A percentile compares a stretch with the other conserved stretches of the same genome.
Evolutionary conservation across 2,329 filamentous ascomycete genomes (phyloP).

Genomic region (Cladosporium velox): DNA sequence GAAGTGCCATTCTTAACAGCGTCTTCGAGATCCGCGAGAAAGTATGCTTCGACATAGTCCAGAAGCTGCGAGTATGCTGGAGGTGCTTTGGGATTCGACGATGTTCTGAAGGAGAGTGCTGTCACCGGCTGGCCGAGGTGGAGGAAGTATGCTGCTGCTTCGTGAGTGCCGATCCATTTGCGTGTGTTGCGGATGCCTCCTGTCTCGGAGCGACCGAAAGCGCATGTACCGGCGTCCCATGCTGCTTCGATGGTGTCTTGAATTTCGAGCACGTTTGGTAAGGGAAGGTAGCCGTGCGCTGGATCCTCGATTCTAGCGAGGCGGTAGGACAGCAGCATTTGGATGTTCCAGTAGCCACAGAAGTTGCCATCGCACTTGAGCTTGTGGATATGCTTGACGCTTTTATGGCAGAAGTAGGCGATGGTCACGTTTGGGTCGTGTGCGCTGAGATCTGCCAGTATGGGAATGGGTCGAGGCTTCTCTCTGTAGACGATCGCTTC

Average conservation of each 20-base stretch:
- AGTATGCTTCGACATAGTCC: constrained; percentile 72
- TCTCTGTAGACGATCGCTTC: constrained; percentile 48
- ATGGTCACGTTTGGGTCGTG: constrained; percentile 65
- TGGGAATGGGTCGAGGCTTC: constrained; percentile 46
- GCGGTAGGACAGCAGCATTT: constrained; percentile 72
- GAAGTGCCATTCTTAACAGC: constrained; percentile 61
- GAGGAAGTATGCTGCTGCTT: constrained; percentile 80
- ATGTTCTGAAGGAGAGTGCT: constrained; percentile 48
- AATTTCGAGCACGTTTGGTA: constrained; percentile 78
- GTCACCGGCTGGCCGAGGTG: constrained; percentile 58
- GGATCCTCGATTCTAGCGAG: constrained; percentile 22
- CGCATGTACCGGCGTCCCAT: constrained; percentile 84
- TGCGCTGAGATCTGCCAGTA: constrained; percentile 53
- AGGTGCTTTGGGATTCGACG: constrained; percentile 46
- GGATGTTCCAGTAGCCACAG: constrained; percentile 93
- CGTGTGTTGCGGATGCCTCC: constrained; percentile 84
- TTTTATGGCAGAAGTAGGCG: constrained; percentile 77
- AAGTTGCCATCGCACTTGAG: constrained; percentile 83
- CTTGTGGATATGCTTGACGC: constrained; percentile 78
- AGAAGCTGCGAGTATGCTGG: constrained; percentile 61
- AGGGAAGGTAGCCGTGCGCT: constrained; percentile 30
- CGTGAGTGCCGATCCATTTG: constrained; percentile 93
- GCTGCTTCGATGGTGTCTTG: constrained; percentile 85
- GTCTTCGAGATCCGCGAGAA: constrained; percentile 54
- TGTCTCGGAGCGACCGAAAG: constrained; percentile 73